These are phyloP conservation scores for Forsythia viridissima DNA, from an alignment of 257 asterid species.

Conservation along the genomic window DNA sequence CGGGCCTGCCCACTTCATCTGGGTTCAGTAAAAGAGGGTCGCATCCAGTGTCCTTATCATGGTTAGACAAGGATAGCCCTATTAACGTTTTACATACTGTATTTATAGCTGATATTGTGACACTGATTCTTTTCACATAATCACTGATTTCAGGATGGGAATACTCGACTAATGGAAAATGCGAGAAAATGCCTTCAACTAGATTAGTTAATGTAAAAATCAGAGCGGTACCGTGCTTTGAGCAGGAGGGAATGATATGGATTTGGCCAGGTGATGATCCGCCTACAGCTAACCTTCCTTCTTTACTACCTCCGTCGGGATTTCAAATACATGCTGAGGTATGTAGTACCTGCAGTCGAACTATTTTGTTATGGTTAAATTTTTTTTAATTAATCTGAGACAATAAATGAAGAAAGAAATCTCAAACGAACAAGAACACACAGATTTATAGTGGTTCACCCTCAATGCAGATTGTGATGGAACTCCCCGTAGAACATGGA, in stretches of 20 bases:
- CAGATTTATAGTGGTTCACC: background rate
- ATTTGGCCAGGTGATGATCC: slow-evolving; percentile 96
- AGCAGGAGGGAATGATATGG: slow-evolving; percentile 95
- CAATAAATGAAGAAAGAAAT: background rate
- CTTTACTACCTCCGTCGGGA: slow-evolving; percentile 80
- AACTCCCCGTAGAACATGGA: slow-evolving; percentile 96
- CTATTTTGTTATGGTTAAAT: background rate
- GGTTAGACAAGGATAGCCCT: slow-evolving; percentile 47
- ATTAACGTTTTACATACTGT: background rate
- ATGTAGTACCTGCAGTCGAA: background rate
- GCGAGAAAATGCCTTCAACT: slow-evolving; percentile 97
- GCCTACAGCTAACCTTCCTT: slow-evolving; percentile 77
- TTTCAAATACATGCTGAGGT: slow-evolving; percentile 97
- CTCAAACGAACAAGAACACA: background rate
- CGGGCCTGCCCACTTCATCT: slow-evolving; percentile 95
- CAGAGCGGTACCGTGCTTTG: slow-evolving; percentile 84
- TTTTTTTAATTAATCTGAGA: background rate
- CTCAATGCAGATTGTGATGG: slow-evolving; percentile 75
- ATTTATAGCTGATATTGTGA: background rate
- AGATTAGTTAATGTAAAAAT: slow-evolving; percentile 65
- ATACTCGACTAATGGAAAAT: slow-evolving; percentile 84
- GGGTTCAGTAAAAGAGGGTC: slow-evolving; percentile 94
- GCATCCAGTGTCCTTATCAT: slow-evolving; percentile 91
- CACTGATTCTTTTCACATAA: slow-evolving; percentile 18
- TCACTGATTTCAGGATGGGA: slow-evolving; percentile 77